Evolutionary conservation across 2,329 filamentous ascomycete genomes (phyloP), one percentile per base, ranked within the genome.

Genomic region (Xylariaceae sp.): DNA sequence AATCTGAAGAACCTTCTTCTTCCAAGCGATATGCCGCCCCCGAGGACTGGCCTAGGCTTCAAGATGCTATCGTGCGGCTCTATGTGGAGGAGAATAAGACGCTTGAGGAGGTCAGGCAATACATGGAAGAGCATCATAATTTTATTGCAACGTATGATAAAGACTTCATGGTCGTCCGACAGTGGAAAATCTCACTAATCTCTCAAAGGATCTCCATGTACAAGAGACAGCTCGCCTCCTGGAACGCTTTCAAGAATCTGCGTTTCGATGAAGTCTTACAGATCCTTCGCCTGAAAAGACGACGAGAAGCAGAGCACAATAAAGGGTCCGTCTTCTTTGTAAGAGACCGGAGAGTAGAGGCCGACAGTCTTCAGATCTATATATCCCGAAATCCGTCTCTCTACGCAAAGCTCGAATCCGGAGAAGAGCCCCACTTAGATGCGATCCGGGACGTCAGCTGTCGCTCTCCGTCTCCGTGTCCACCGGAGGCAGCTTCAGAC

Each of bases 1-100:
- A 58, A 54, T 40, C 56, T 23, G 41, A 33, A 48, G 56, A 58
- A 41, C 14, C 57, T 7, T 56, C 57, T 36, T 60, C 63, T 29
- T 56, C 62, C 17, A 66, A 65, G 51, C 62, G 44, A 49, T 65
- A 67, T 59, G 63, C 63, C 44, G 56, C 62, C 11, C 39, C 64
- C n/a, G 62, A 69, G 44, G 65, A 69, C 51, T 70, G 68, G 68
- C 43, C 60, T 8, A 60, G 60, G 37, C 53, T 66, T 14, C 66
- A 65, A 50, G 29, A 62, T 46, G 50, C 64, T 41, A 69, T 70
- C 36, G 62, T 65, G 45, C 61, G 54, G 34, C 52, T 70, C 11
- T 70, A 70, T 52, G 62, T 70, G 28, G 65, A 70, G 23, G 62
- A 70, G 45, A 67, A 69, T n/a, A 68, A 69, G 53, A 69, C 67